Evolutionary conservation across 2,329 filamentous ascomycete genomes (phyloP).

Genomic region (Paecilomyces dactylethromorphus): DNA sequence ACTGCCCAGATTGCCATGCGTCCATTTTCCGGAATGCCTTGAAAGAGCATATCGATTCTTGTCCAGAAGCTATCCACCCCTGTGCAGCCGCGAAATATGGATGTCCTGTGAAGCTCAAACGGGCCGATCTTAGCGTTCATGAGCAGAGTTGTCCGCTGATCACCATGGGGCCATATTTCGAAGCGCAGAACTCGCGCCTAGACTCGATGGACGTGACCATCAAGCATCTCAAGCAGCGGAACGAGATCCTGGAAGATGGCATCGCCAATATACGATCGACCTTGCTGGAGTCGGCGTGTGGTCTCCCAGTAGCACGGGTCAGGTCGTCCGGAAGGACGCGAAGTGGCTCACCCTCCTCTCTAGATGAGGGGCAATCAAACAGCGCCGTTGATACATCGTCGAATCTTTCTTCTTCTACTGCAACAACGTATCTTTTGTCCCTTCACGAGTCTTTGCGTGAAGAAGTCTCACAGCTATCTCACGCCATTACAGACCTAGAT

Average conservation of each 20-base stretch:
- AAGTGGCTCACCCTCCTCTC: conserved; percentile 3
- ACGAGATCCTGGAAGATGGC: conserved; percentile 42
- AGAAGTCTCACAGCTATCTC: conserved; percentile 50
- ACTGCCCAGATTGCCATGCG: conserved; percentile 31
- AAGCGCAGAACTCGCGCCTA: conserved; percentile 36
- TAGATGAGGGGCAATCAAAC: conserved; percentile 4
- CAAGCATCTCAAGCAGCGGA: conserved; percentile 38
- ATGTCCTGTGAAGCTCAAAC: conserved; percentile 33
- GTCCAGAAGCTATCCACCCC: conserved; percentile 27
- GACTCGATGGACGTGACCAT: conserved; percentile 39
- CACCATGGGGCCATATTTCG: conserved; percentile 38
- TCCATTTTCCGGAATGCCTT: conserved; percentile 25
- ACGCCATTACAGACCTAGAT: conserved; percentile 53
- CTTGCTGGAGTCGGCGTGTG: conserved; percentile 25
- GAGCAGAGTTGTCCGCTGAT: conserved; percentile 46
- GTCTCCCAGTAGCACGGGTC: conserved; percentile 1
- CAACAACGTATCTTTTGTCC: conserved; percentile 53
- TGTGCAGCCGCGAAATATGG: conserved; percentile 38
- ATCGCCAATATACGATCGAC: conserved; percentile 36
- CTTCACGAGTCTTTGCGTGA: conserved; percentile 56
- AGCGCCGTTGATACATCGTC: conserved; percentile 10
- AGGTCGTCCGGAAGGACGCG: neutral
- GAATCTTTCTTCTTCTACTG: conserved; percentile 27
- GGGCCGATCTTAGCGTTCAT: conserved; percentile 35
- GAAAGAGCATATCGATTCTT: conserved; percentile 29